Conservation (phyloP, 2,329 filamentous ascomycete genomes). For the Thelonectria discophora region DNA sequence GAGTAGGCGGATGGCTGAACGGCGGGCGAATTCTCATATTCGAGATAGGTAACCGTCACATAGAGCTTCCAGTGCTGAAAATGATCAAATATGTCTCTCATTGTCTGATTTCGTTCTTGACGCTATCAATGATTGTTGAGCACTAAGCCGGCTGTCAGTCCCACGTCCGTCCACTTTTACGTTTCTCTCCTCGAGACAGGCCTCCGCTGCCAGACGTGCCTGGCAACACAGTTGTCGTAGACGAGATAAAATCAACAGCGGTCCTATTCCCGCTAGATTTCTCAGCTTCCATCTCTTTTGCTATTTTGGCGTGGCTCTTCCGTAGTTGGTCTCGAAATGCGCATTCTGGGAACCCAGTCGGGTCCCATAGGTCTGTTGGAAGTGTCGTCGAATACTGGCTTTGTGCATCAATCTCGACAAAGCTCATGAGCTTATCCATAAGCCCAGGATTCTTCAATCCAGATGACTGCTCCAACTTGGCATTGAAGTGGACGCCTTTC, state of each 20-base stretch:
- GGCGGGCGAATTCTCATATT: constrained; percentile 40
- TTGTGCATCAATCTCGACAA: constrained; percentile 61
- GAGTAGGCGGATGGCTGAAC: constrained; percentile 21
- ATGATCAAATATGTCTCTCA: constrained; percentile 3
- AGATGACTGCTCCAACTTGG: constrained; percentile 71
- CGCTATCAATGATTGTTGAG: background rate
- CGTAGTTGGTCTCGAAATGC: constrained; percentile 62
- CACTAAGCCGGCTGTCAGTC: background rate
- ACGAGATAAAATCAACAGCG: constrained; percentile 61
- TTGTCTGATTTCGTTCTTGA: constrained; percentile 24
- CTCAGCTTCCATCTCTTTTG: constrained; percentile 56
- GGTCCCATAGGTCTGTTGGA: constrained; percentile 65
- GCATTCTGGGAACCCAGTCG: constrained; percentile 62
- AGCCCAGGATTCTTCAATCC: constrained; percentile 77
- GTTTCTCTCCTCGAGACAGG: constrained; percentile 44
- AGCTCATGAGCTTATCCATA: constrained; percentile 76
- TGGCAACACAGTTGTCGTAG: constrained; percentile 27
- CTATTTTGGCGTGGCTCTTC: constrained; percentile 56
- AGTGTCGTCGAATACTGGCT: constrained; percentile 74
- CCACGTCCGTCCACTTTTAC: constrained; percentile 48
- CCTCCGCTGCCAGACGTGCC: constrained; percentile 34
- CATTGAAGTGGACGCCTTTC: constrained; percentile 80
- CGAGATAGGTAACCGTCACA: constrained; percentile 42
- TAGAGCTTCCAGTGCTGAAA: constrained; percentile 26
- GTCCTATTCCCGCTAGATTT: constrained; percentile 52